A percentile compares a stretch with the other conserved stretches of the same genome.
Evolutionary conservation across 139 green algal genomes (phyloP).

Genomic region (Coelastrella sp.): DNA sequence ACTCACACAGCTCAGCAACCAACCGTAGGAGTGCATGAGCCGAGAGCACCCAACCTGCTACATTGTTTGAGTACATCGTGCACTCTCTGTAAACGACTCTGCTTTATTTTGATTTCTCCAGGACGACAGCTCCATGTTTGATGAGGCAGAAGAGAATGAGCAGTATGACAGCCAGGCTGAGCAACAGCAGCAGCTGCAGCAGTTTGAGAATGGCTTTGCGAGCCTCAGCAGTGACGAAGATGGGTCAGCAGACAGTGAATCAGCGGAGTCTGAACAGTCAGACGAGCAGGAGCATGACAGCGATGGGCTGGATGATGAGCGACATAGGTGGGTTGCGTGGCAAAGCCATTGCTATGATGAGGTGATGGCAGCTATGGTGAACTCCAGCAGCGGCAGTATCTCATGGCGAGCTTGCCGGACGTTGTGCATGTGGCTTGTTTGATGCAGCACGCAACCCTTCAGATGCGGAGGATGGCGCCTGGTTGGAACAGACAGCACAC

Average conservation of each 20-base stretch:
- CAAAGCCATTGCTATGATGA: not conserved
- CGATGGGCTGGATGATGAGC: conserved; percentile 51
- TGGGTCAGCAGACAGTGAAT: conserved; percentile 48
- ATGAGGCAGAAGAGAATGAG: conserved; percentile 32
- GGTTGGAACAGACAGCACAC: no score
- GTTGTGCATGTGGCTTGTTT: no score
- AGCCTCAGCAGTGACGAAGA: conserved; percentile 8
- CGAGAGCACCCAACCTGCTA: no score
- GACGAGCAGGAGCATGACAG: conserved; percentile 57
- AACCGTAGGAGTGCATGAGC: no score
- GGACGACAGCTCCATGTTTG: not conserved
- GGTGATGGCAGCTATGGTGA: not conserved
- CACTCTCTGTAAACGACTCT: no score
- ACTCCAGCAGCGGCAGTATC: no score
- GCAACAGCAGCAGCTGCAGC: conserved; percentile 45
- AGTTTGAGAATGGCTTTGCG: conserved; percentile 24
- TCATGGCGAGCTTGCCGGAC: no score
- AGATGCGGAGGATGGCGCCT: no score
- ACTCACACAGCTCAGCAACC: no score
- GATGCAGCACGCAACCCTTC: no score
- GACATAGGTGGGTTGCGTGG: conserved; percentile 40
- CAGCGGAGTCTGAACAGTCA: conserved; percentile 51
- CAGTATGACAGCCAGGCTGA: conserved; percentile 18
- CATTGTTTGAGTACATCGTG: no score
- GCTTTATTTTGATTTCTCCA: no score